Evolutionary conservation across 805 yeast genomes (phyloP), one percentile per base, ranked within the genome.

Genomic region (Lachancea meyersii): DNA sequence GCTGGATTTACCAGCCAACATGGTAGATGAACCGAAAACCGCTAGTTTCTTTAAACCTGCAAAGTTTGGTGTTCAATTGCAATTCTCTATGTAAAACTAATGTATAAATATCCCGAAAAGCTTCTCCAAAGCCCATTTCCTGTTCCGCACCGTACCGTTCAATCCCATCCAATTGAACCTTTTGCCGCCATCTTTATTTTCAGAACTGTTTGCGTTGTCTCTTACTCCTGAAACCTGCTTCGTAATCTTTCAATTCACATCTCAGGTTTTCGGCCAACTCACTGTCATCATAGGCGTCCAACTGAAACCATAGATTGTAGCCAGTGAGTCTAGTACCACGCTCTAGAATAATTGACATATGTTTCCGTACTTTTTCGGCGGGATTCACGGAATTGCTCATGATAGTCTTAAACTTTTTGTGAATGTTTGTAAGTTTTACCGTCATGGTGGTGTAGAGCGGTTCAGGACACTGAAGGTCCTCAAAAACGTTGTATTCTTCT

Each of bases 251-350:
- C 40, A 82, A 61, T 43, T 76, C 79, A 35, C 69, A 68, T 51
- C 94, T 70, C 31, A 83, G 60, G 6, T 70, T 68, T 52, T 85
- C 93, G 0, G 85, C 84, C 36, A 83, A 52, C 1, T 64, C 61
- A 48, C 80, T 86, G 57, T 85, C 93, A 41, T 77, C 75, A 35
- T 75, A 71, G 0, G 87, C 89, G 60, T 84, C 93, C 9, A 91
- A 70, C 52, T 84, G 86, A 54, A 82, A 86, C 96, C 96, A 88
- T 17, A 87, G 66, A 57, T 82, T 75, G 51, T 77, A 77, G 26
- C 76, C 76, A 5, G 81, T 66, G 3, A 79, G 63, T 45, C 87
- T 70, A 1, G 70, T 68, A 1, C 96, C 95, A 16, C 63, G 66
- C 13, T 68, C 66, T 43, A 87, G 59, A 3, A 81, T 73, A 8